phyloP scores from a whole-genome alignment of 2,329 filamentous ascomycete genomes.

The Xylariales sp. region DNA sequence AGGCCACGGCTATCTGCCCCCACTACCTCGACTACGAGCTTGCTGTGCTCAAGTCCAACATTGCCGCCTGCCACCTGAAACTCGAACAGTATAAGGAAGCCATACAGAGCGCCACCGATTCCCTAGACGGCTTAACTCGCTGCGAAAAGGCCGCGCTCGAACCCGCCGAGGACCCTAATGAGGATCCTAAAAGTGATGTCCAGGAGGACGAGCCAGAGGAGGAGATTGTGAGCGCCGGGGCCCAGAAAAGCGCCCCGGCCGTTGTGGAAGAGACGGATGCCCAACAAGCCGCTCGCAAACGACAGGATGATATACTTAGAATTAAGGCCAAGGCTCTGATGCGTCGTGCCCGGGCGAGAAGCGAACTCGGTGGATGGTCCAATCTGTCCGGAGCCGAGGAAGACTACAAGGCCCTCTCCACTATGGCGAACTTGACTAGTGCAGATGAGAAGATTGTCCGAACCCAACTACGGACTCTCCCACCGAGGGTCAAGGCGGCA shows the following conservation, averaged over 20 bases:
- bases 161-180: constrained; percentile 49
- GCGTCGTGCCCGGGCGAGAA: constrained; percentile 78
- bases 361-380: constrained; percentile 80
- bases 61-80: constrained; percentile 89
- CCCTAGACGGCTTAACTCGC: constrained; percentile 77
- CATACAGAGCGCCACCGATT: constrained; percentile 76
- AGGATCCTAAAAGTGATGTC: constrained; percentile 59
- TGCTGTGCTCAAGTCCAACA: constrained; percentile 87
- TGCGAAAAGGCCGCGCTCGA: constrained; percentile 56
- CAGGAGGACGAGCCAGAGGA: constrained; percentile 63
- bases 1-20: constrained; percentile 81
- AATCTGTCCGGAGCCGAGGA: constrained; percentile 80
- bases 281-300: constrained; percentile 51
- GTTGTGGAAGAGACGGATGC: constrained; percentile 47
- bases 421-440: constrained; percentile 69
- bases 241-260: constrained; percentile 60
- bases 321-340: constrained; percentile 87
- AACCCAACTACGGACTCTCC: constrained; percentile 73
- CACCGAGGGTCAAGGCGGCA: constrained; percentile 76
- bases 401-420: constrained; percentile 78
- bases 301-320: constrained; percentile 73
- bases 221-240: constrained; percentile 70
- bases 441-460: constrained; percentile 77
- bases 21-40: constrained; percentile 89
- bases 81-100: constrained; percentile 87